Evolutionary conservation across 176 grass and related monocot species (phyloP), one percentile per base, ranked within the genome.

Genomic region (Bolboschoenus planiculmis): DNA sequence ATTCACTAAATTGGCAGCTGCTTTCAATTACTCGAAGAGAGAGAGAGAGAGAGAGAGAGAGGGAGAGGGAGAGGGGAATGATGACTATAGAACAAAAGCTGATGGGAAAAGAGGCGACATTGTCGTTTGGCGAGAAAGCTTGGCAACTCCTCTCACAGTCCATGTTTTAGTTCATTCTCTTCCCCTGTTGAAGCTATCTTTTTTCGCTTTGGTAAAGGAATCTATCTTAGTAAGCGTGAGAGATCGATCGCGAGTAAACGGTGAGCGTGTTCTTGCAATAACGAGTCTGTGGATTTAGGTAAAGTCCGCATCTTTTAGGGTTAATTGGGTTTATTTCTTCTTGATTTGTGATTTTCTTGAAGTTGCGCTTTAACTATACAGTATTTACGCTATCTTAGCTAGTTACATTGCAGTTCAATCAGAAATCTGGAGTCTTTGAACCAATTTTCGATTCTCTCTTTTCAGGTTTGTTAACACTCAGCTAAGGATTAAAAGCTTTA

Each of bases 51-150:
- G 44, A 35, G 33, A 57, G 71, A 26, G 71, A 16, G 60, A 24
- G 30, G 35, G 27, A 54, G 10, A 36, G 78, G 8, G 54, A 80
- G 33, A 13, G 46, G 2, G 53, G 23, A 40, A 53, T 42, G 34
- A 40, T 81, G 34, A 42, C 26, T 14, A 46, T 26, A 15, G 54
- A 79, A 36, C 46, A 55, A 79, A 79, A 8, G 44, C 20, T 81
- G 78, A 81, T 56, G 78, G 78, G 55, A 40, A 81, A 61, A 62
- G 78, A 62, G 5, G 54, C 78, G 78, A 61, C 78, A 62, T 20
- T 81, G 78, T 62, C 57, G 53, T 56, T 81, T 60, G 78, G n/a
- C 23, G 53, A 59, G 53, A 61, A 81, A 81, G 75, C 26, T 78
- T 20, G 44, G 51, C 44, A 81, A 26, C 35, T 44, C 13, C 9